Base-by-base conservation (phyloP, 2,329 filamentous ascomycete genomes). In the Penicillium sp. region DNA sequence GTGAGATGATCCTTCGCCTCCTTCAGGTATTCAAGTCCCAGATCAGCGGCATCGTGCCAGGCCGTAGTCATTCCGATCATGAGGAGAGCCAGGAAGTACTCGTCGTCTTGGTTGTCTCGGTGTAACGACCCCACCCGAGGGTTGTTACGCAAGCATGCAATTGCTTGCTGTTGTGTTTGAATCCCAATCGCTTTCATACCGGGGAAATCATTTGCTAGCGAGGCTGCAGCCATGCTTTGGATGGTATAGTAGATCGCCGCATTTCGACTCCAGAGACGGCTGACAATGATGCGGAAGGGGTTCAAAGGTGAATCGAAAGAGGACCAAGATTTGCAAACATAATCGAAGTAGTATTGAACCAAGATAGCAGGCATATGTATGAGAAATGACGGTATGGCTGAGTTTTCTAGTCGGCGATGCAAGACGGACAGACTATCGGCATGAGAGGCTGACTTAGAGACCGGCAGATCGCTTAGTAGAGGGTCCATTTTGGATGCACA, bases 141-240 rank as follows among this genome's bases (percentile, higher is more conserved):
- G 21, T 52, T 59, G 18, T 61, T 61, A 21, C 59, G 57, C 11
- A 64, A 53, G 21, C 62, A 64, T 8, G 60, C 54, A 14, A 64
- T 64, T 23, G 62, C 62, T 54, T 64, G 60, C n/a, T 63, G 62
- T 31, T 63, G 58, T 4, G 62, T 63, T 23, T 64, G 62, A 29
- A 58, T 60, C 16, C 62, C 62, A 21, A 64, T 63, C 1, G 56
- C 48, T 31, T 59, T 57, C 60, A 63, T 64, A 14, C 51, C 58
- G 5, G 62, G 62, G 24, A 64, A 60, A 33, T 64, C 62, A 31
- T 64, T 64, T 7, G 62, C 60, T 16, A 64, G 54, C 5, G 62
- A 64, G 10, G 62, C 62, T 5, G 62, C 62, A 4, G 62, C 61
- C 62, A 64, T 64, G n/a, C 62, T 64, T 44, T 64, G 62, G 8